Conservation (phyloP, 2,329 filamentous ascomycete species). For the Sarocladium oryzae region DNA sequence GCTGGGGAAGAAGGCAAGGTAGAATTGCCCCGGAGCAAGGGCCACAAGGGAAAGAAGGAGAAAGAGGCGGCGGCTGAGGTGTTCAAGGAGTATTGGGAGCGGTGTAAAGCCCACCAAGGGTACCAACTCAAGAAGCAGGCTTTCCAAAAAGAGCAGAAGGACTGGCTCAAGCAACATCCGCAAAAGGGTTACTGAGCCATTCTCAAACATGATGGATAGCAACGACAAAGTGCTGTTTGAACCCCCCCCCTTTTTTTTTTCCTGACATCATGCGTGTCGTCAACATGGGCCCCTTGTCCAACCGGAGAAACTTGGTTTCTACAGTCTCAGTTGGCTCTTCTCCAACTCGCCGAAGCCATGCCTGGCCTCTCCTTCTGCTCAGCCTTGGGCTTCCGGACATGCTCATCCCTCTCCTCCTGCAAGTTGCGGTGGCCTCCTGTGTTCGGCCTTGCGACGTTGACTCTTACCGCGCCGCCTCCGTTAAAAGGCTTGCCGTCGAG, state of each 20-base stretch:
- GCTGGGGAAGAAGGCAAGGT: slow-evolving; percentile 1
- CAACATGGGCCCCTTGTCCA: not conserved
- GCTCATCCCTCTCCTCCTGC: not conserved
- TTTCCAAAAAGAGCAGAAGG: slow-evolving; percentile 14
- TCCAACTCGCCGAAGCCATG: not conserved
- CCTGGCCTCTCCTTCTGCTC: slow-evolving; percentile 2
- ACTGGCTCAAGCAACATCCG: slow-evolving; percentile 9
- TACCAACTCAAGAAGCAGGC: slow-evolving; percentile 14
- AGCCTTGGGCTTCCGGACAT: not conserved
- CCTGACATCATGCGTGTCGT: no score
- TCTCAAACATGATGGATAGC: not conserved
- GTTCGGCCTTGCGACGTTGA: not conserved
- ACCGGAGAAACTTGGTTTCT: not conserved
- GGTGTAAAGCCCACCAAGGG: slow-evolving; percentile 16
- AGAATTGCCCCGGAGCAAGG: slow-evolving; percentile 14
- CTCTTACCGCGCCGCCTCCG: slow-evolving; percentile 12
- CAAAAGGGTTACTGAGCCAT: not conserved
- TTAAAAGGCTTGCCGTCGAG: slow-evolving; percentile 28
- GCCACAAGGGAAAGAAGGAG: slow-evolving; percentile 15
- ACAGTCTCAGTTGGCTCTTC: not conserved
- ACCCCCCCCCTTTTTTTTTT: no score
- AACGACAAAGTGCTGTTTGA: no score
- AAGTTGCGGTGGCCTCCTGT: not conserved
- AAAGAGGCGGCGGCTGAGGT: slow-evolving; percentile 17
- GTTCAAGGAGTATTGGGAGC: slow-evolving; percentile 16